These are phyloP conservation scores for Hepatocystis sp. DNA, from an alignment of 169 alveolate genomes.

Conservation along the genomic window DNA sequence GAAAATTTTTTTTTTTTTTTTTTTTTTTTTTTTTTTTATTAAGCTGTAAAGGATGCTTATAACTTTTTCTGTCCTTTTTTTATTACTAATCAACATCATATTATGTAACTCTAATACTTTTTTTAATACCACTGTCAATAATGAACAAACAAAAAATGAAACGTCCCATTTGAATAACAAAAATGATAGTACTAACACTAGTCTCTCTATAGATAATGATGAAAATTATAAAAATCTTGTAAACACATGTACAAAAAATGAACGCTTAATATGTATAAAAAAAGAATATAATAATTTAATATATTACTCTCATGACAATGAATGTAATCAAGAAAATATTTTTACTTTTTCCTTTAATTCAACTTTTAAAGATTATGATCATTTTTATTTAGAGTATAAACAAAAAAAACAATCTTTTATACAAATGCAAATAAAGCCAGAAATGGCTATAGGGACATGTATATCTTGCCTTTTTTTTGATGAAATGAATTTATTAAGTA, in stretches of 20 bases:
- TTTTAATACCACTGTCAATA: no score
- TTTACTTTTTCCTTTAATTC: constrained; percentile 75
- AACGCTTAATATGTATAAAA: constrained; percentile 40
- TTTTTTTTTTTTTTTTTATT: no score
- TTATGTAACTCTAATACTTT: no score
- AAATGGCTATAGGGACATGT: constrained; percentile 64
- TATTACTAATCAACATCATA: no score
- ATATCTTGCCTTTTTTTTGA: constrained; percentile 63
- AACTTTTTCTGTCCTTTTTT: no score
- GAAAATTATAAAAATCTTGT: constrained; percentile 45
- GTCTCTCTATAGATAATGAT: neutral
- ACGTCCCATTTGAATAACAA: no score
- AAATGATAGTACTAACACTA: neutral
- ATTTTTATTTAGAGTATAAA: constrained; percentile 24
- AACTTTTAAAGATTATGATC: constrained; percentile 49
- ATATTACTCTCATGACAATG: constrained; percentile 39
- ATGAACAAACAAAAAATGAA: no score
- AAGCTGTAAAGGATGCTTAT: no score
- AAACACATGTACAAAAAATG: constrained; percentile 37
- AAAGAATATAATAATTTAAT: constrained; percentile 68
- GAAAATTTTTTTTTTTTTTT: no score
- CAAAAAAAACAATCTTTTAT: constrained; percentile 52
- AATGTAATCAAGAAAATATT: constrained; percentile 69
- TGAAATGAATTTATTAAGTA: constrained; percentile 66
- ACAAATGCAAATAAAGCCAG: constrained; percentile 36